Evolutionary conservation across 2,329 filamentous ascomycete genomes (phyloP).

Genomic region (Elsinoe australis): DNA sequence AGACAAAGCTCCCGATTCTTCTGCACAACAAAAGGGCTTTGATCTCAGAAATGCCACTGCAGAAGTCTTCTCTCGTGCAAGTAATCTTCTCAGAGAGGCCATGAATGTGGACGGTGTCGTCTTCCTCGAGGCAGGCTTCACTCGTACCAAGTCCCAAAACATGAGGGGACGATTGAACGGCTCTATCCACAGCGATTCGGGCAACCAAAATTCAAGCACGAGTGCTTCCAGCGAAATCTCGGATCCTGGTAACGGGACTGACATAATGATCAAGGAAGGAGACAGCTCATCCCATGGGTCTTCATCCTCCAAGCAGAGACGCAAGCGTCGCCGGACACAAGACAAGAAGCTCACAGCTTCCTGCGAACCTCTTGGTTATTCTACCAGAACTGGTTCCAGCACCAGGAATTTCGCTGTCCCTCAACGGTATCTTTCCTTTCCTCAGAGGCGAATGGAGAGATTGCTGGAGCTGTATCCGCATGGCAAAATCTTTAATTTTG

Average conservation of each 20-base stretch:
- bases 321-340: neutral
- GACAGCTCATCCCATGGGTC: neutral
- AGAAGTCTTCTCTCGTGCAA: slow-evolving; percentile 39
- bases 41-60: slow-evolving; percentile 17
- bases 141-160: slow-evolving; percentile 8
- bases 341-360: neutral
- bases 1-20: neutral
- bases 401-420: slow-evolving; percentile 19
- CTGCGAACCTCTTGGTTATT: slow-evolving; percentile 19
- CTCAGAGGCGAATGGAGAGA: slow-evolving; percentile 17
- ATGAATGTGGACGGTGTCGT: slow-evolving; percentile 41
- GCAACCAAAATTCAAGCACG: too few species aligned
- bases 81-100: slow-evolving; percentile 41
- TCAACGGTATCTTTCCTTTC: slow-evolving; percentile 13
- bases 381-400: slow-evolving; percentile 17
- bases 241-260: neutral
- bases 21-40: neutral
- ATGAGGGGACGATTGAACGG: neutral
- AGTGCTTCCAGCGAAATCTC: slow-evolving; percentile 23
- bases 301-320: neutral
- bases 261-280: neutral
- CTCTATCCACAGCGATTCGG: slow-evolving; percentile 24
- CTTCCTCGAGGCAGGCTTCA: slow-evolving; percentile 29
- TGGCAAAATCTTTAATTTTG: slow-evolving; percentile 26
- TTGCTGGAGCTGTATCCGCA: slow-evolving; percentile 23